These are phyloP conservation scores for Zalaria obscura DNA, from an alignment of 2,329 filamentous ascomycete species.

Conservation along the genomic window DNA sequence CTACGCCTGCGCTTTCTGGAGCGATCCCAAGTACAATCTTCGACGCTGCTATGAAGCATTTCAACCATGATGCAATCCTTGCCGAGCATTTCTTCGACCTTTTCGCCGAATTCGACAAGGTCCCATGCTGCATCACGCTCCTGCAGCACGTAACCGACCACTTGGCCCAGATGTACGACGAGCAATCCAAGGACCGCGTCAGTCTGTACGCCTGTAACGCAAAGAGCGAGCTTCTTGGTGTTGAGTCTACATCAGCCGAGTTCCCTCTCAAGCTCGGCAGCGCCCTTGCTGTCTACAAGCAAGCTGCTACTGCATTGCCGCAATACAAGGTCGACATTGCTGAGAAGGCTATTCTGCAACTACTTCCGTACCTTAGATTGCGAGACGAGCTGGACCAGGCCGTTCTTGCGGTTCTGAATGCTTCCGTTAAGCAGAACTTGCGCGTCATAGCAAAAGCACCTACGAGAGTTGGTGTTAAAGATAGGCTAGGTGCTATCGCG, in stretches of 20 bases:
- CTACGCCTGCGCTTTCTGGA: conserved; percentile 75
- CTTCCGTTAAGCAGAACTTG: conserved; percentile 24
- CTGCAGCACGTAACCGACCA: conserved; percentile 58
- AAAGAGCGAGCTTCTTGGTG: conserved; percentile 52
- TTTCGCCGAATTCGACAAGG: conserved; percentile 53
- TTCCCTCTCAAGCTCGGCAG: conserved; percentile 61
- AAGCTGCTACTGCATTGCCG: conserved; percentile 25
- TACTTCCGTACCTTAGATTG: conserved; percentile 30
- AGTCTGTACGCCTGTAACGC: conserved; percentile 55
- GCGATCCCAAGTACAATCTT: conserved; percentile 89
- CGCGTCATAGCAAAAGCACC: background rate
- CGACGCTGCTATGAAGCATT: conserved; percentile 68
- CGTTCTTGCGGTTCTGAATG: conserved; percentile 36
- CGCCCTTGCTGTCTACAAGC: conserved; percentile 48
- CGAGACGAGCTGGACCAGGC: conserved; percentile 35
- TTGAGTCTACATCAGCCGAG: conserved; percentile 47
- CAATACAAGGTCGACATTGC: conserved; percentile 23
- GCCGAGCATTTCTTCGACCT: conserved; percentile 70
- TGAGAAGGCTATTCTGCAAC: conserved; percentile 32
- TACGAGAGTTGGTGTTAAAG: background rate
- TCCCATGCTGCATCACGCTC: conserved; percentile 52
- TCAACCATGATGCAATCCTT: conserved; percentile 47
- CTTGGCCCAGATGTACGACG: conserved; percentile 38
- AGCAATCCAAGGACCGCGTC: conserved; percentile 42
- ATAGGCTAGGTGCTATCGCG: background rate